Percentiles rank a stretch among this genome's conserved stretches.
phyloP scores from a whole-genome alignment of 768 basidiomycete species.

The Amanita pseudoporphyria region DNA sequence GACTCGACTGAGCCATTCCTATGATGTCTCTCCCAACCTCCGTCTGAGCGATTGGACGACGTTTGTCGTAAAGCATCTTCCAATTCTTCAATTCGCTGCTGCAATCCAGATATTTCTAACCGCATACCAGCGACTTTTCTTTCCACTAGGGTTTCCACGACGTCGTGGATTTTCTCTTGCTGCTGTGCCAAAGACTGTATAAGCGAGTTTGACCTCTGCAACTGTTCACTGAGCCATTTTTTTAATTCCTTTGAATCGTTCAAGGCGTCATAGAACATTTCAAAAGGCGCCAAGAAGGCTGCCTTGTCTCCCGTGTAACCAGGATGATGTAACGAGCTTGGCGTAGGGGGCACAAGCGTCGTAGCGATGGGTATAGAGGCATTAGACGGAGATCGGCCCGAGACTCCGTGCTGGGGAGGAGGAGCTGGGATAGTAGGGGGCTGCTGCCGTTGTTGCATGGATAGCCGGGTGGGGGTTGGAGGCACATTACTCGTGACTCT shows the following conservation, averaged over 20 bases:
- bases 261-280: constrained; percentile 77
- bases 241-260: constrained; percentile 75
- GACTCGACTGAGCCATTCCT: background rate
- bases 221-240: constrained; percentile 63
- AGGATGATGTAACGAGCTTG: constrained; percentile 53
- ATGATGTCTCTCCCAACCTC: background rate
- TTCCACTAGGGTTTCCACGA: constrained; percentile 54
- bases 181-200: constrained; percentile 44
- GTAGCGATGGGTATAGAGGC: constrained; percentile 62
- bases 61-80: constrained; percentile 38
- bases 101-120: constrained; percentile 51
- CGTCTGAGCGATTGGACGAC: constrained; percentile 9
- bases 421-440: constrained; percentile 14
- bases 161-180: constrained; percentile 52
- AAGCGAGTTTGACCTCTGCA: constrained; percentile 51
- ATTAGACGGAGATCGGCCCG: constrained; percentile 41
- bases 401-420: constrained; percentile 20
- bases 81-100: constrained; percentile 58
- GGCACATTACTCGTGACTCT: constrained; percentile 55
- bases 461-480: constrained; percentile 60
- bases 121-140: constrained; percentile 47
- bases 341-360: constrained; percentile 58
- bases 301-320: constrained; percentile 55
- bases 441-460: constrained; percentile 29
- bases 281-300: constrained; percentile 77